Conservation (phyloP, 75 land plant species). For the Cunninghamia lanceolata region DNA sequence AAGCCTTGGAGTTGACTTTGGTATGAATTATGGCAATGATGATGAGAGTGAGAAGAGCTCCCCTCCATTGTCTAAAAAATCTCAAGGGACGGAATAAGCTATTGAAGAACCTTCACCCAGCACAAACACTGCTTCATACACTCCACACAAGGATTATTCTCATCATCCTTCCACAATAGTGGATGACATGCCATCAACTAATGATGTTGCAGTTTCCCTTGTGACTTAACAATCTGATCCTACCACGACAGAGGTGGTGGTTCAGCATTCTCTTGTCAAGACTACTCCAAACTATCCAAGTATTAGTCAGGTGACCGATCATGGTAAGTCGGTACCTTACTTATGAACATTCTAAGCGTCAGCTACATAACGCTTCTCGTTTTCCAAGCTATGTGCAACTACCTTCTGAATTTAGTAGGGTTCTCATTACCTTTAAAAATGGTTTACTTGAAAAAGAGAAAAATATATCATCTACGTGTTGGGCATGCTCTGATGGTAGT, state of each 20-base stretch:
- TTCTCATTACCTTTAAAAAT: too few relatives aligned
- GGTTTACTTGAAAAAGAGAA: slow-evolving; percentile 55
- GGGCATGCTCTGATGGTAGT: slow-evolving; percentile 74
- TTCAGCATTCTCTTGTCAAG: slow-evolving; percentile 38
- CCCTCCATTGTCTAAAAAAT: slow-evolving; percentile 34
- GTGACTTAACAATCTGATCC: slow-evolving; percentile 32
- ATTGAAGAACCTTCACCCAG: slow-evolving; percentile 46
- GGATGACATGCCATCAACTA: slow-evolving; percentile 30
- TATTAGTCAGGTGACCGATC: slow-evolving; percentile 42
- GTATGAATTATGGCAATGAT: slow-evolving; percentile 16
- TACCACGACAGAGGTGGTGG: slow-evolving; percentile 25
- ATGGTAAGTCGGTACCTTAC: slow-evolving; percentile 32
- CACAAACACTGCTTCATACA: slow-evolving; percentile 22
- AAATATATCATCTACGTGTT: slow-evolving; percentile 64
- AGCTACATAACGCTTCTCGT: slow-evolving; percentile 40
- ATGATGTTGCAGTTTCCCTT: slow-evolving; percentile 17
- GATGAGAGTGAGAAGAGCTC: slow-evolving; percentile 34
- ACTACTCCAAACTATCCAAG: slow-evolving; percentile 49
- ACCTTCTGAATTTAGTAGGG: too few relatives aligned
- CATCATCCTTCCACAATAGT: slow-evolving; percentile 23
- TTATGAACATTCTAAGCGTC: slow-evolving; percentile 49
- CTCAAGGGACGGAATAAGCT: slow-evolving; percentile 37
- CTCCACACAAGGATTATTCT: slow-evolving; percentile 34
- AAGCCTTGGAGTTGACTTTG: slow-evolving; percentile 12
- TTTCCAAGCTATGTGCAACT: slow-evolving; percentile 46